Percentiles rank a stretch among this genome's conserved stretches.
These are phyloP conservation scores for Sporisorium sorghi DNA, from an alignment of 1,284 basidiomycete species.

Conservation along the genomic window DNA sequence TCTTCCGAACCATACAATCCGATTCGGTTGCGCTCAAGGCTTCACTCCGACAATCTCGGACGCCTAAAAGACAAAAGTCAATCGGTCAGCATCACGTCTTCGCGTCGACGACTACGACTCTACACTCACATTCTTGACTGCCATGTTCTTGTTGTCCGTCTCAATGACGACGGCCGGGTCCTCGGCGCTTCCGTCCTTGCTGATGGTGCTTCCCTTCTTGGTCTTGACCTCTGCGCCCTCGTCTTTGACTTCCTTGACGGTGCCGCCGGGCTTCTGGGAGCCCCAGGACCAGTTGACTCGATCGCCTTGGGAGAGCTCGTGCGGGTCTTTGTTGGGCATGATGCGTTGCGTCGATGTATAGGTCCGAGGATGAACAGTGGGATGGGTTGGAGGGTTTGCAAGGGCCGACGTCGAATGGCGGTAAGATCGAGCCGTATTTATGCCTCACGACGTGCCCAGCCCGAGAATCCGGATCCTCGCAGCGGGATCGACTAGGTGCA, in stretches of 20 bases:
- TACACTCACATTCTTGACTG: constrained; percentile 56
- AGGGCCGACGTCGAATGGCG: too few relatives aligned
- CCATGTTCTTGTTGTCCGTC: constrained; percentile 52
- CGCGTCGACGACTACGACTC: background rate
- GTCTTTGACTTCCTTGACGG: constrained; percentile 56
- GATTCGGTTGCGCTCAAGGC: background rate
- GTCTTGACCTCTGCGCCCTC: constrained; percentile 50
- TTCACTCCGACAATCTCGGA: constrained; percentile 12
- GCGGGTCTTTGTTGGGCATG: constrained; percentile 33
- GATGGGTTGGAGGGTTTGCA: too few relatives aligned
- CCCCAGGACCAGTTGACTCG: constrained; percentile 57
- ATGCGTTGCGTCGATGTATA: background rate
- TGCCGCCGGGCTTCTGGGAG: constrained; percentile 48
- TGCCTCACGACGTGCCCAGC: background rate
- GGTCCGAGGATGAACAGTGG: too few relatives aligned
- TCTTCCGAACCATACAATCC: too few relatives aligned
- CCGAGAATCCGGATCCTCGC: background rate
- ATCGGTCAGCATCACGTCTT: background rate
- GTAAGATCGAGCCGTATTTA: too few relatives aligned
- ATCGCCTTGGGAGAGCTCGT: constrained; percentile 44
- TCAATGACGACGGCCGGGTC: constrained; percentile 56
- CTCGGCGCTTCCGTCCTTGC: constrained; percentile 43
- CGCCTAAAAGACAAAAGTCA: constrained; percentile 28
- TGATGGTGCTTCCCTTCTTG: constrained; percentile 56
- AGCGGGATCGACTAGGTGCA: constrained; percentile 1